phyloP scores from a whole-genome alignment of 2,329 filamentous ascomycete species.

The Talaromyces sp. region DNA sequence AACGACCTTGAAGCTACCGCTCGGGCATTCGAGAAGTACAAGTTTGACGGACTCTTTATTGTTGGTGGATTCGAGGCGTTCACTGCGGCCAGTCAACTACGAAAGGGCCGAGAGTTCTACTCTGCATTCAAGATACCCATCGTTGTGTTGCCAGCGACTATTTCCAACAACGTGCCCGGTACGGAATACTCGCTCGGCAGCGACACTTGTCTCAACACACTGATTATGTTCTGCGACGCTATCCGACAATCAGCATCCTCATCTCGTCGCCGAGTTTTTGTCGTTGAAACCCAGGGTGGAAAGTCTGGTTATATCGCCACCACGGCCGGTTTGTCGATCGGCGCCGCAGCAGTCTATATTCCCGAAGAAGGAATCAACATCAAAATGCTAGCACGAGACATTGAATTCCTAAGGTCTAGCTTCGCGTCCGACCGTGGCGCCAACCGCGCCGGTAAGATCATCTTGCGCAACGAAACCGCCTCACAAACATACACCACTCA shows the following conservation, averaged over 20 bases:
- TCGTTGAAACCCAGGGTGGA: constrained; percentile 96
- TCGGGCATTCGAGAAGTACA: constrained; percentile 76
- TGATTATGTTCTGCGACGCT: constrained; percentile 93
- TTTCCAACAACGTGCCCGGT: constrained; percentile 97
- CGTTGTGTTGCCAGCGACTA: constrained; percentile 87
- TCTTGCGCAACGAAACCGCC: constrained; percentile 94
- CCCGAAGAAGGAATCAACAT: constrained; percentile 94
- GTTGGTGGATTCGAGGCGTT: constrained; percentile 96
- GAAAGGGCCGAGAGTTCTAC: constrained; percentile 73
- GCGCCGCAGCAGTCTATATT: constrained; percentile 90
- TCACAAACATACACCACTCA: constrained; percentile 88
- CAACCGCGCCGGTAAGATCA: constrained; percentile 84
- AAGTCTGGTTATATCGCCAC: constrained; percentile 92
- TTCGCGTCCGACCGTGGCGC: constrained; percentile 84
- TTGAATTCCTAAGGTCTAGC: constrained; percentile 79
- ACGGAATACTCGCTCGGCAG: constrained; percentile 96
- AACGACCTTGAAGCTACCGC: constrained; percentile 84
- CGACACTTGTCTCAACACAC: constrained; percentile 92
- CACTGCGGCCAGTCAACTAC: constrained; percentile 82
- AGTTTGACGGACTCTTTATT: constrained; percentile 87
- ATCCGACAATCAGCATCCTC: constrained; percentile 97
- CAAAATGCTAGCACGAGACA: constrained; percentile 87
- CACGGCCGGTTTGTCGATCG: constrained; percentile 84
- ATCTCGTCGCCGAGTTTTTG: constrained; percentile 88
- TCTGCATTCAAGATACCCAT: constrained; percentile 89